Conservation (phyloP, 2,329 filamentous ascomycete genomes). For the Colletotrichum graminicola region DNA sequence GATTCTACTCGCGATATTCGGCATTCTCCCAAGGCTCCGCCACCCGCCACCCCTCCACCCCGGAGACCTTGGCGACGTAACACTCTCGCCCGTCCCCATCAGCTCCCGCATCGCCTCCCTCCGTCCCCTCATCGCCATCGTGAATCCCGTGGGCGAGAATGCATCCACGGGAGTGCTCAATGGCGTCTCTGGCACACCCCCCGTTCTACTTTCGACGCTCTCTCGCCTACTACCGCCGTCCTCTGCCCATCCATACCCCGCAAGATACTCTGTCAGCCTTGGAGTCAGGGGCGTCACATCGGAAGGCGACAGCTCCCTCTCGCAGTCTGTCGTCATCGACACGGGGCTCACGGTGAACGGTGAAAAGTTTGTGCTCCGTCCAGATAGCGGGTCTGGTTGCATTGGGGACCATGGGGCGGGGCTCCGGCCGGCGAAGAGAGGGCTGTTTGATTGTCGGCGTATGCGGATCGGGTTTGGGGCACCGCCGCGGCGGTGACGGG, state of each 20-base stretch:
- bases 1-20: not conserved
- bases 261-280: not conserved
- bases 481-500: not conserved
- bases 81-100: not conserved
- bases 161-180: not conserved
- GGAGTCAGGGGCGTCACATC: too few relatives aligned
- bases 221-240: not conserved
- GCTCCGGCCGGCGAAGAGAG: not conserved
- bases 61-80: not conserved
- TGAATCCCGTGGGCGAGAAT: not conserved
- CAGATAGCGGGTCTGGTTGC: not conserved
- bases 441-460: not conserved
- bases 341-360: conserved; percentile 18
- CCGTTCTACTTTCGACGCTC: not conserved
- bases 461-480: conserved; percentile 15
- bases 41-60: not conserved
- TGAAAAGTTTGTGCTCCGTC: not conserved
- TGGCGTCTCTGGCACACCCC: not conserved
- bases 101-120: not conserved
- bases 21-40: not conserved
- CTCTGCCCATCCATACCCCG: not conserved
- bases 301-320: not conserved
- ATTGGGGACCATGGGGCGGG: conserved; percentile 12
- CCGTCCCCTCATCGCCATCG: not conserved
- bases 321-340: conserved; percentile 47